phyloP scores from a whole-genome alignment of 768 basidiomycete genomes.

The Tylopilus subfusipes region DNA sequence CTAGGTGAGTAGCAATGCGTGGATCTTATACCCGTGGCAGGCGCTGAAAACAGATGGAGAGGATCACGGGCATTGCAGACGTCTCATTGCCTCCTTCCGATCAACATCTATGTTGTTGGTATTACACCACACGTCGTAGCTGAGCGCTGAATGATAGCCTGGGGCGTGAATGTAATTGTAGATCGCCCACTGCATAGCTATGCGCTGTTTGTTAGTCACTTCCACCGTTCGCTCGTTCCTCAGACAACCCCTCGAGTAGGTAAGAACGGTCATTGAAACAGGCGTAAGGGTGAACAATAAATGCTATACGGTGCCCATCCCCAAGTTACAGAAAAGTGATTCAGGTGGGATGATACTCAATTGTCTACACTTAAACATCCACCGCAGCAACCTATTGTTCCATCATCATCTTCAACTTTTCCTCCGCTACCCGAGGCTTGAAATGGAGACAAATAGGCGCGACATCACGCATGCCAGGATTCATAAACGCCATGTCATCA shows the following conservation, averaged over 20 bases:
- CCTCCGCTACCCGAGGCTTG: conserved; percentile 36
- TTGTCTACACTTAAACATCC: no score
- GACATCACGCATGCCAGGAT: neutral
- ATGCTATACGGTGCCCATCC: no score
- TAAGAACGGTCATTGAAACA: no score
- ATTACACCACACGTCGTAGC: neutral
- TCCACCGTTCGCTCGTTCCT: no score
- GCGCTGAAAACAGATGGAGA: neutral
- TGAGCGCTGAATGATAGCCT: neutral
- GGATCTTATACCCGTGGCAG: neutral
- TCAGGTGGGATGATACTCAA: no score
- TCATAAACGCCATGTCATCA: conserved; percentile 54
- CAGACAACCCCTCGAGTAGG: no score
- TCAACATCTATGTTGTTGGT: neutral
- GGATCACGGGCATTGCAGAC: neutral
- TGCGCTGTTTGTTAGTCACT: no score
- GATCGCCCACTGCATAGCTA: neutral
- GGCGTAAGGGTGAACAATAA: no score
- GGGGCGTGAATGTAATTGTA: neutral
- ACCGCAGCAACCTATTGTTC: neutral
- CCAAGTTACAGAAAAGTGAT: no score
- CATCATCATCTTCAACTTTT: conserved; percentile 9
- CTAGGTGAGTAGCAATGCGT: conserved; percentile 3
- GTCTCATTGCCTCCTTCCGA: neutral
- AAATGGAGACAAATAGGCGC: conserved; percentile 55